These are phyloP conservation scores for Osmanthus fragrans DNA, from an alignment of 257 asterid species.

Conservation along the genomic window DNA sequence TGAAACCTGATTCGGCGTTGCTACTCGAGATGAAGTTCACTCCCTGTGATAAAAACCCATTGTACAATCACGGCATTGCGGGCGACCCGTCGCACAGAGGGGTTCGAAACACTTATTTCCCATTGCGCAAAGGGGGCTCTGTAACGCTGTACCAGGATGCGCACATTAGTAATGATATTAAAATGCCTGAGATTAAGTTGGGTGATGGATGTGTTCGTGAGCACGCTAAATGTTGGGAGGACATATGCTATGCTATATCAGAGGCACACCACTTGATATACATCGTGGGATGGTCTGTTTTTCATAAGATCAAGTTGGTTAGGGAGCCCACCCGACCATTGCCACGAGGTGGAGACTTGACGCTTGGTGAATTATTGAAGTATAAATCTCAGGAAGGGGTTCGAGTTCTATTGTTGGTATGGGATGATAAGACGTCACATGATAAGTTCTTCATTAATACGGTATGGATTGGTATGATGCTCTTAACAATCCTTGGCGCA, in stretches of 20 bases:
- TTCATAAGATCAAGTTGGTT: conserved; percentile 63
- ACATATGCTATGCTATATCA: conserved; percentile 70
- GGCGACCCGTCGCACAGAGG: conserved; percentile 63
- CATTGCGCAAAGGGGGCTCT: conserved; percentile 68
- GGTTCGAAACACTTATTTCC: conserved; percentile 64
- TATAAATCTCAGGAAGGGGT: conserved; percentile 95
- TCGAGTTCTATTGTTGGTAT: conserved; percentile 77
- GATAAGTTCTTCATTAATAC: conserved; percentile 60
- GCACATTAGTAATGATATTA: conserved; percentile 40
- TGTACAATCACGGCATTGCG: conserved; percentile 70
- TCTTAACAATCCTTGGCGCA: background rate
- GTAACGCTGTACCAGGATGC: conserved; percentile 92
- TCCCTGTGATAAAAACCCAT: conserved; percentile 51
- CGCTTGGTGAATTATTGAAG: conserved; percentile 87
- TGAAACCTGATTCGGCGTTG: conserved; percentile 55
- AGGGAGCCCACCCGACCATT: conserved; percentile 72
- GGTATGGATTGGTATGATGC: conserved; percentile 41
- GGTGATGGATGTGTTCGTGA: conserved; percentile 54
- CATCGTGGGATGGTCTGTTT: conserved; percentile 92
- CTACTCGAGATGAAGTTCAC: conserved; percentile 52
- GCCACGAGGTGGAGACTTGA: conserved; percentile 87
- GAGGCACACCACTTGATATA: conserved; percentile 93
- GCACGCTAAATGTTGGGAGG: conserved; percentile 79
- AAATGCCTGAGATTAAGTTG: conserved; percentile 53
- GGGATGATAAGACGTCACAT: conserved; percentile 98